phyloP scores from a whole-genome alignment of 1,284 basidiomycete species.

The Sutorius eximius region DNA sequence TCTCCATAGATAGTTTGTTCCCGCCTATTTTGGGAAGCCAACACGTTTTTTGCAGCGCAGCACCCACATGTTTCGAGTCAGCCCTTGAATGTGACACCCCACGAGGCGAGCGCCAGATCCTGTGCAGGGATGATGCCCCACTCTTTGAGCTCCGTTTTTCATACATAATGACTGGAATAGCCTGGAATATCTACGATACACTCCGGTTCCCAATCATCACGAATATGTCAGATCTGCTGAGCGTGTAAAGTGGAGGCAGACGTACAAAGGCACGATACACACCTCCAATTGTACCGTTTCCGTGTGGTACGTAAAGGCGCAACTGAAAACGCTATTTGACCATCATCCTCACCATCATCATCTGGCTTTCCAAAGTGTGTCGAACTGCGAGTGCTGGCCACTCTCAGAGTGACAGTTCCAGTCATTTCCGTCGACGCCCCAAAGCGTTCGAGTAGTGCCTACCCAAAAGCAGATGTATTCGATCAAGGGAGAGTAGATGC shows the following conservation, averaged over 20 bases:
- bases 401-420: conserved; percentile 29
- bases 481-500: conserved; percentile 31
- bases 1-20: conserved; percentile 12
- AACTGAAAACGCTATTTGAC: conserved; percentile 17
- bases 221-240: conserved; percentile 22
- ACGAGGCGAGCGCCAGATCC: conserved; percentile 31
- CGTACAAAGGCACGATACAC: conserved; percentile 27
- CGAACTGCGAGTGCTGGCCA: conserved; percentile 31
- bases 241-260: conserved; percentile 20
- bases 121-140: conserved; percentile 26
- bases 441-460: conserved; percentile 29
- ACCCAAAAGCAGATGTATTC: conserved; percentile 33
- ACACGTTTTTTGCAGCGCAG: conserved; percentile 38
- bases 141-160: conserved; percentile 21
- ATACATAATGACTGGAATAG: conserved; percentile 35
- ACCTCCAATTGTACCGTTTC: conserved; percentile 23
- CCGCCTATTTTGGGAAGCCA: conserved; percentile 28
- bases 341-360: conserved; percentile 11
- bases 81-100: conserved; percentile 20
- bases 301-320: conserved; percentile 30
- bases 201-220: conserved; percentile 17
- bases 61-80: conserved; percentile 28
- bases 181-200: conserved; percentile 30
- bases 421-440: conserved; percentile 38
- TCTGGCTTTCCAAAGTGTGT: conserved; percentile 30